Evolutionary conservation across 2,329 filamentous ascomycete genomes (phyloP), one percentile per base, ranked within the genome.

Genomic region (Orbilia oligospora): DNA sequence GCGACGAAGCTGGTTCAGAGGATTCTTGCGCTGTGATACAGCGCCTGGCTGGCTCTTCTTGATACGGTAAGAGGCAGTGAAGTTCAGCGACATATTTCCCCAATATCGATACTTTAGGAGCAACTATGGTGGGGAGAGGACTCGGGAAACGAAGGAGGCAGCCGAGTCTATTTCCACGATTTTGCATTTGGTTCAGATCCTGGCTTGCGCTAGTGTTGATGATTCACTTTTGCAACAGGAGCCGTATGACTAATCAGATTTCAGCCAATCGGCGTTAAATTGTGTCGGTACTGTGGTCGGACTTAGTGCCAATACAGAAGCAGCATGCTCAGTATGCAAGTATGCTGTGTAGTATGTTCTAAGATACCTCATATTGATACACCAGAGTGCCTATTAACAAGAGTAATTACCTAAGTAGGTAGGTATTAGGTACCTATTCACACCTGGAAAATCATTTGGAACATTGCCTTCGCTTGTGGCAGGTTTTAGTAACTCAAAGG

Each of bases 1-100:
- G 20, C 63, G 67, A 58, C 53, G 75, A 27, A 78, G 75, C 24
- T 72, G 68, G 46, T 68, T 68, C 16, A 78, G 75, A 38, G 75
- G 75, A 61, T 78, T 78, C 56, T 71, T 72, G 18, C 56, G 61
- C 24, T 49, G 33, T 20, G 63, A 38, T 16, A 65, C n/a, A 22
- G 53, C 72, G 16, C 72, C 72, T 36, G 56, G 72, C 12, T 27
- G 24, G 5, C 27, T 58, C 44, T 72, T 78, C 44, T 75, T 75
- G 46, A 72, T 64, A 18, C 68, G 53, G 18, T 63, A 71, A 5
- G 44, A 18, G 9, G 75, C 44, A 9, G 75, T 78, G 22, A 78
- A 36, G 22, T 72, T 72, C 18, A 76, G 49, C 68, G 55, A 66
- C 69, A 72, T 72, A 18, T 36, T n/a, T 53, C 3, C 6, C n/a